phyloP scores from a whole-genome alignment of 129 eudicot genomes.

The Helichrysum umbraculigerum region DNA sequence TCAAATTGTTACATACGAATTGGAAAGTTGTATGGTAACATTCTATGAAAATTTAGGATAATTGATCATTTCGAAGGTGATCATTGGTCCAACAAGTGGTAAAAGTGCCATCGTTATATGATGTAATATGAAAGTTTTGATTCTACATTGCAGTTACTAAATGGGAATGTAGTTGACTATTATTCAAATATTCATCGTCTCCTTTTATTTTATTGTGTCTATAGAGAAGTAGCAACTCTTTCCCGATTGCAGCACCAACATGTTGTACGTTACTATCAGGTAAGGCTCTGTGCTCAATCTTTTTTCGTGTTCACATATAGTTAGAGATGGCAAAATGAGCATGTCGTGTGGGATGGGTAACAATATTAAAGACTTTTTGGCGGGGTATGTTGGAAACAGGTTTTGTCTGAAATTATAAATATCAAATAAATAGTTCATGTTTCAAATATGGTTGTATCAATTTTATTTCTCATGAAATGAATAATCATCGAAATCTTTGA shows the following conservation, averaged over 20 bases:
- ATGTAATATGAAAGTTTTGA: not conserved
- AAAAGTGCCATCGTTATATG: not conserved
- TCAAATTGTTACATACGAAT: slow-evolving; percentile 6
- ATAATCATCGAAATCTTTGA: not conserved
- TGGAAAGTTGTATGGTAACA: not conserved
- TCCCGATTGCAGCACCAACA: slow-evolving; percentile 98
- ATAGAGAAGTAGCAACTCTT: slow-evolving; percentile 97
- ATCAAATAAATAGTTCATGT: not conserved
- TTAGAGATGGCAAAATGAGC: not conserved
- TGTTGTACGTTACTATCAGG: slow-evolving; percentile 97
- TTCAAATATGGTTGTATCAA: not conserved
- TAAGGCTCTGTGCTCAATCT: slow-evolving; percentile 18
- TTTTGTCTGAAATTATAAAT: not conserved
- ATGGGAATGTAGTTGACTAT: not conserved
- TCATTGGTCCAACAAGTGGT: not conserved
- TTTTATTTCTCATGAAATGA: not conserved
- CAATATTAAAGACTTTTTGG: not conserved
- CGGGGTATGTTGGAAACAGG: not conserved
- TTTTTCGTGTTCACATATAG: not conserved
- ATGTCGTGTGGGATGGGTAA: not conserved
- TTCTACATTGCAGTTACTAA: not conserved
- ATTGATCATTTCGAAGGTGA: not conserved
- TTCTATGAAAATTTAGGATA: not conserved
- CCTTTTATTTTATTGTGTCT: slow-evolving; percentile 1
- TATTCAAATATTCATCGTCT: not conserved